phyloP scores from a whole-genome alignment of 768 basidiomycete genomes.

The Amanita rimosa region DNA sequence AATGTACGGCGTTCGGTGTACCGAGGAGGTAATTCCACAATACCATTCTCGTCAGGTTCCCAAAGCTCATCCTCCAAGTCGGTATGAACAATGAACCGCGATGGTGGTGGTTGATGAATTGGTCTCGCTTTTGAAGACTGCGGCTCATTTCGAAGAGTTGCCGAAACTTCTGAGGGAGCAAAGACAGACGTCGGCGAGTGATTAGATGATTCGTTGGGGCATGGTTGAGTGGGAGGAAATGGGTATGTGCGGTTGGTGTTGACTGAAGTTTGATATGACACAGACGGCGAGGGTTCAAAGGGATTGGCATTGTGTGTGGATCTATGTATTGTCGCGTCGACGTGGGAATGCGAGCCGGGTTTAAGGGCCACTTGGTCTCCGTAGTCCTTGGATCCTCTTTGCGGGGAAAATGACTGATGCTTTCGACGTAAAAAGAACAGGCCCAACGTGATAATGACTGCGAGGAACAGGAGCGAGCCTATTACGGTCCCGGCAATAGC shows the following conservation, averaged over 20 bases:
- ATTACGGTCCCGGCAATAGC: constrained; percentile 42
- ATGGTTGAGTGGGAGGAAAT: neutral
- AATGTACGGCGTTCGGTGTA: constrained; percentile 40
- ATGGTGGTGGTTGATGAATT: constrained; percentile 23
- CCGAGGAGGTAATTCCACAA: constrained; percentile 69
- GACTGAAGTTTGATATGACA: constrained; percentile 5
- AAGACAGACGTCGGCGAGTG: constrained; percentile 7
- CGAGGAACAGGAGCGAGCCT: constrained; percentile 41
- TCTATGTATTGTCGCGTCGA: neutral
- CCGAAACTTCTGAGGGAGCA: neutral
- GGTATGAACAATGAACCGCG: constrained; percentile 57
- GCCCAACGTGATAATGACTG: constrained; percentile 37
- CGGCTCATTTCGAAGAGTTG: neutral
- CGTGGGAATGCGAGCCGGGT: neutral
- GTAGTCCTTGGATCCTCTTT: neutral
- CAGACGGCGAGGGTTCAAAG: constrained; percentile 1
- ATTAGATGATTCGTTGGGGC: constrained; percentile 13
- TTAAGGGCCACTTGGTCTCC: neutral
- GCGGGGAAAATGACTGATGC: constrained; percentile 3
- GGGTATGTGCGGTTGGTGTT: constrained; percentile 6
- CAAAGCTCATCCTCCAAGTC: constrained; percentile 50
- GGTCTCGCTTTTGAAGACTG: constrained; percentile 28
- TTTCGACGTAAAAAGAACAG: constrained; percentile 36
- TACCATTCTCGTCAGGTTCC: constrained; percentile 30
- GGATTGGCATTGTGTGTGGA: constrained; percentile 1